Base-by-base conservation (phyloP, 2,329 filamentous ascomycete species). In the Hypoxylon sp. region DNA sequence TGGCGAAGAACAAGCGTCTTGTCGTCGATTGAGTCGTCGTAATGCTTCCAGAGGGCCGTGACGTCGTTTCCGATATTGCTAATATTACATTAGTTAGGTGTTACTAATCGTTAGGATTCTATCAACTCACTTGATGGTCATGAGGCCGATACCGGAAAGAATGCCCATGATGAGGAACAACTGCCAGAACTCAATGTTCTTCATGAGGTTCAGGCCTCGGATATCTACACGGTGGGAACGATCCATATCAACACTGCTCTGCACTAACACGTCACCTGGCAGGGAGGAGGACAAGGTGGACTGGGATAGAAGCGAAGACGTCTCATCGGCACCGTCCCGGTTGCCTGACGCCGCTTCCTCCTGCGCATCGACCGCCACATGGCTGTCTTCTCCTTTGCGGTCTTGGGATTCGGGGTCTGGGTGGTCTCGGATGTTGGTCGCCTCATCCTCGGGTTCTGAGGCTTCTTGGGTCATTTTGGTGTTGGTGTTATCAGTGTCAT, bases 61-160 rank as follows among this genome's bases (percentile, higher is more conserved):
- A 86, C 87, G 63, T 92, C 85, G 67, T 96, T 95, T 31, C 94
- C 94, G 66, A 97, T 96, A 64, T 99, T 99, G 75, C 91, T 96
- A 62, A 12, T 20, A 25, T 5, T n/a, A n/a, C n/a, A n/a, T n/a
- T n/a, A n/a, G n/a, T n/a, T n/a, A n/a, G n/a, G n/a, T n/a, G n/a
- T n/a, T n/a, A n/a, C n/a, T n/a, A n/a, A n/a, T n/a, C n/a, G n/a
- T n/a, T n/a, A n/a, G n/a, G n/a, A n/a, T n/a, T n/a, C n/a, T n/a
- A n/a, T n/a, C n/a, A n/a, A 77, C 88, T 72, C 79, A 96, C 91
- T 99, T 99, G 74, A 99, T 99, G 0, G 93, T 97, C 94, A 99
- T 99, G 60, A 99, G 76, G 7, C 94, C 94, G 63, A 97, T 89
- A 42, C 94, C 94, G 4, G 91, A 91, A 56, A 97, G 77, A n/a